Base-by-base conservation (phyloP, 495 filamentous ascomycete species). In the Chaetomidium leptoderma region DNA sequence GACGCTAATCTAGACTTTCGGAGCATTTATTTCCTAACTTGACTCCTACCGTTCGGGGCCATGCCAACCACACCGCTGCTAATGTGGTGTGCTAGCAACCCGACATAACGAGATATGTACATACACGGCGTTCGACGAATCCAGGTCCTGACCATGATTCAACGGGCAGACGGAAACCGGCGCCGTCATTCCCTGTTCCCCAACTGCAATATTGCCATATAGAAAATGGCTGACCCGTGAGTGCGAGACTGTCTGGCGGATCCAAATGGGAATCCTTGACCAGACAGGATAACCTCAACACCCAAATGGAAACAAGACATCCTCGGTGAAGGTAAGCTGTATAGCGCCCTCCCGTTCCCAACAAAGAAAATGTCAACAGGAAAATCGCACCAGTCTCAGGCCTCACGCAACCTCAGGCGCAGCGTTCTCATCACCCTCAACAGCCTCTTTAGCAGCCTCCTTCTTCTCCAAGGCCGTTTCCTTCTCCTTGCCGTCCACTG, bases 361-460 rank as follows among this genome's bases (percentile, higher is more conserved):
- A 24, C 39, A 54, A 14, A 35, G 10, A 13, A 9, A 24, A 37
- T 0, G 6, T 1, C 11, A 21, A 19, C 5, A 9, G 6, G 1
- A 29, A 27, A 27, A 27, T 3, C 17, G 3, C 16, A 4, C 17
- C 23, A 17, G n/a, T n/a, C 19, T 57, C 36, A 57, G 35, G 45
- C 45, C 39, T 46, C 23, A n/a, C n/a, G n/a, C n/a, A 47, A 59
- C 44, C 4, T 51, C 35, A 9, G 53, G 46, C 1, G 50, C 45
- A 14, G 29, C 32, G 37, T 53, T 64, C 48, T 61, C 58, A 16
- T 57, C 61, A 2, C 35, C 40, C 14, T 14, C 30, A 13, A 6
- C 47, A 2, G 9, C 37, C 16, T 1, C 50, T 29, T 30, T 49
- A 2, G 9, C 37, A 11, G 1, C 50, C 35, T 30, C 49, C 36